phyloP scores from a whole-genome alignment of 768 basidiomycete species.

The Melanogaster broomeanus region DNA sequence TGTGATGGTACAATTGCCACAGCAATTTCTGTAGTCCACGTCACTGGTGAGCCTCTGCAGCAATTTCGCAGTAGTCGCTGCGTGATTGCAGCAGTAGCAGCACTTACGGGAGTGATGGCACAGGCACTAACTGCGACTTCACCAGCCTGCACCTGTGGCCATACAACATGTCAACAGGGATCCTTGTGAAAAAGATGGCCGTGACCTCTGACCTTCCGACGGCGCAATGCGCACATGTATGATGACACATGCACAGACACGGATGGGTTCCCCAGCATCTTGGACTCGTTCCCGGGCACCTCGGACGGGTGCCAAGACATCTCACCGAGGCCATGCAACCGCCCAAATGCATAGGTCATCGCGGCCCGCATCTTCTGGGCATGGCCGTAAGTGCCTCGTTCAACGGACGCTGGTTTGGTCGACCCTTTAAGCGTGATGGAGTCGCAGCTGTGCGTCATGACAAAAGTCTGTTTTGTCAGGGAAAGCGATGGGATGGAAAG shows the following conservation, averaged over 20 bases:
- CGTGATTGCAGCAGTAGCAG: neutral
- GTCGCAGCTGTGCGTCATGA: slow-evolving; percentile 25
- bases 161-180: no score
- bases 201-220: slow-evolving; percentile 23
- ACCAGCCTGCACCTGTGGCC: slow-evolving; percentile 16
- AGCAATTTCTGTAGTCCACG: slow-evolving; percentile 23
- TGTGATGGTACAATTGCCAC: slow-evolving; percentile 24
- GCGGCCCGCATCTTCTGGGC: slow-evolving; percentile 40
- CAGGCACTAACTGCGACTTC: slow-evolving; percentile 27
- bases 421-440: slow-evolving; percentile 26
- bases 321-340: slow-evolving; percentile 22
- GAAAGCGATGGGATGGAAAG: neutral
- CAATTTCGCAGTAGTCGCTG: neutral
- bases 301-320: slow-evolving; percentile 33
- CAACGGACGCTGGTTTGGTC: slow-evolving; percentile 8
- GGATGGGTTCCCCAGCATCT: slow-evolving; percentile 32
- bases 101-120: slow-evolving; percentile 28
- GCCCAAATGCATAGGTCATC: slow-evolving; percentile 33
- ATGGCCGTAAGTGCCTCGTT: slow-evolving; percentile 27
- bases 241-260: slow-evolving; percentile 24
- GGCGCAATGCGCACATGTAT: slow-evolving; percentile 30
- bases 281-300: slow-evolving; percentile 7
- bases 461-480: neutral
- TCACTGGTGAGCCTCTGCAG: neutral
- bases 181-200: neutral